Percentiles rank a stretch among this genome's conserved stretches.
These are phyloP conservation scores for Gossypium longicalyx DNA, from an alignment of 345 rosid species.

Conservation along the genomic window DNA sequence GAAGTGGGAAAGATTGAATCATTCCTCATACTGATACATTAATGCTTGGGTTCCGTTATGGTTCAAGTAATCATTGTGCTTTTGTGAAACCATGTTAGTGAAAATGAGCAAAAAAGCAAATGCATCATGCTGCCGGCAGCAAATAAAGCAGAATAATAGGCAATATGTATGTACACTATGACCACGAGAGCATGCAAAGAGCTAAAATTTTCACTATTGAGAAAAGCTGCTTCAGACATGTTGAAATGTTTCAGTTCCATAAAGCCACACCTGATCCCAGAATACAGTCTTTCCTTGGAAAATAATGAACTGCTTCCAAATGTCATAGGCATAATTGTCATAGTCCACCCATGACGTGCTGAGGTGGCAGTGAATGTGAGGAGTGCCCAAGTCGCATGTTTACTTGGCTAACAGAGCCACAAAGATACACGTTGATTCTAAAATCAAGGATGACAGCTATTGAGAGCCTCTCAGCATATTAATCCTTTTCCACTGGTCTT, in stretches of 20 bases:
- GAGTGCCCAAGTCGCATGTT: background rate
- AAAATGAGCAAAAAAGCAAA: background rate
- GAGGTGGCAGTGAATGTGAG: background rate
- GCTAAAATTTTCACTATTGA: background rate
- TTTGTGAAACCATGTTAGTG: background rate
- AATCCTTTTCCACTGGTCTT: background rate
- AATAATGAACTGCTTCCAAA: too few species aligned
- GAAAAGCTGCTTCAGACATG: background rate
- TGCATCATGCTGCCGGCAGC: background rate
- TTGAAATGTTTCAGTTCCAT: background rate
- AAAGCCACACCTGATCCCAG: conserved; percentile 6
- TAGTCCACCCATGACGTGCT: background rate
- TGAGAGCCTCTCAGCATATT: background rate
- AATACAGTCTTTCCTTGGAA: background rate
- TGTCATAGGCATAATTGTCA: background rate
- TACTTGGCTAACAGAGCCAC: background rate
- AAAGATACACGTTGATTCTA: background rate
- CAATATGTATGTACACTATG: background rate
- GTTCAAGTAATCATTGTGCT: background rate
- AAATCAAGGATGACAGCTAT: background rate
- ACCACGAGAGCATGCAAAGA: background rate
- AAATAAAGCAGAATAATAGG: background rate
- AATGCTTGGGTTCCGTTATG: background rate
- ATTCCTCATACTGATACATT: background rate
- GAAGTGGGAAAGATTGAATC: conserved; percentile 2